These are phyloP conservation scores for Mycena rosella DNA, from an alignment of 768 basidiomycete species.

Conservation along the genomic window DNA sequence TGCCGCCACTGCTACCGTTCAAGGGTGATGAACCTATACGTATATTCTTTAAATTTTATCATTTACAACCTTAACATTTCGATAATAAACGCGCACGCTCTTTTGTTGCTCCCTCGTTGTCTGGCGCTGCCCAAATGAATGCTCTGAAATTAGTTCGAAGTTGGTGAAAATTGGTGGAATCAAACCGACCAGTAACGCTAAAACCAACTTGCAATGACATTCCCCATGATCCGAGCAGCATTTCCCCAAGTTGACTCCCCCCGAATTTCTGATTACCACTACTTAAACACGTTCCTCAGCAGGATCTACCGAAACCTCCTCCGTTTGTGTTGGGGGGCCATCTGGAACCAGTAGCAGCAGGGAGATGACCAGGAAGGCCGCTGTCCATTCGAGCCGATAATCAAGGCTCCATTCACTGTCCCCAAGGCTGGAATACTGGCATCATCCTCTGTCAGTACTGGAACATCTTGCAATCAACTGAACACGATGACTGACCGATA, in stretches of 20 bases:
- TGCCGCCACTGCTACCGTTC: too few species aligned
- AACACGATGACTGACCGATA: slow-evolving; percentile 28
- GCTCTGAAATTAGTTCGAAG: too few species aligned
- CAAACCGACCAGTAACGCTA: too few species aligned
- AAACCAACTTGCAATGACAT: too few species aligned
- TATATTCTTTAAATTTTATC: background rate
- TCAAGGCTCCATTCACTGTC: background rate
- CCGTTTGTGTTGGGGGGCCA: background rate
- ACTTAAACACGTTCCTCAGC: background rate
- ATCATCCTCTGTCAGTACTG: too few species aligned
- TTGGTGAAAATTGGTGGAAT: too few species aligned
- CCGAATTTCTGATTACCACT: too few species aligned
- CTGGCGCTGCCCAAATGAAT: too few species aligned
- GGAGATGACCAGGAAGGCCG: slow-evolving; percentile 12
- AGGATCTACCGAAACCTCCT: background rate
- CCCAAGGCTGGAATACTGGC: background rate
- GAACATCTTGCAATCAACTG: too few species aligned
- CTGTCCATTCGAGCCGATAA: slow-evolving; percentile 1
- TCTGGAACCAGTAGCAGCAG: slow-evolving; percentile 17
- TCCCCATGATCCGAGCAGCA: too few species aligned
- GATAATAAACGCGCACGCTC: background rate
- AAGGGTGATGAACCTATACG: background rate
- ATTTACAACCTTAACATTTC: background rate
- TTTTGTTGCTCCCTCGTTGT: slow-evolving; percentile 1
- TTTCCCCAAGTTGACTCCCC: too few species aligned